These are phyloP conservation scores for Dryas alaskensis DNA, from an alignment of 306 rosid species.

Conservation along the genomic window DNA sequence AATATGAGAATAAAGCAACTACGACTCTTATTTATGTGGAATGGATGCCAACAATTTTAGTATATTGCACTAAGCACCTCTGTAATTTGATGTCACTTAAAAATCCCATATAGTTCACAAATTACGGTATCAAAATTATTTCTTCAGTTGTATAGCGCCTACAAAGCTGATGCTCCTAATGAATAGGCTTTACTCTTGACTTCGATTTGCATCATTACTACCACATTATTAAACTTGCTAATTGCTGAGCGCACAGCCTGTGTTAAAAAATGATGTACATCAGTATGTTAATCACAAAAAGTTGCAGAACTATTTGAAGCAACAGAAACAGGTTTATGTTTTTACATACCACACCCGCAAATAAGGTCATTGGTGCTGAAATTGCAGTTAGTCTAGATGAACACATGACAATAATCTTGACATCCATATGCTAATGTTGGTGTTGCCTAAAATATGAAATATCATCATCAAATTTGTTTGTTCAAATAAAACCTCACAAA, in stretches of 20 bases:
- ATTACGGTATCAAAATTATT: constrained; percentile 35
- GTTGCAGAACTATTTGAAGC: not conserved
- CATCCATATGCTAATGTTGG: constrained; percentile 53
- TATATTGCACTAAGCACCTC: no score
- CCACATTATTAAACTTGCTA: constrained; percentile 74
- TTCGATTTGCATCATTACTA: not conserved
- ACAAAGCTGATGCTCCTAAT: constrained; percentile 36
- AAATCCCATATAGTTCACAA: no score
- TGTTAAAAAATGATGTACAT: constrained; percentile 10
- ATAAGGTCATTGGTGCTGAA: constrained; percentile 86
- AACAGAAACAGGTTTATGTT: not conserved
- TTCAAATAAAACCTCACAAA: not conserved
- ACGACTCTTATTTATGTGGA: no score
- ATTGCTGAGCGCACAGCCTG: constrained; percentile 90
- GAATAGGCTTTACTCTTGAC: constrained; percentile 77
- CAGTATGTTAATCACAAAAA: not conserved
- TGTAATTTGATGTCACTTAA: no score
- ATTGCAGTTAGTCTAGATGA: constrained; percentile 81
- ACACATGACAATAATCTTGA: constrained; percentile 54
- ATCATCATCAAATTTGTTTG: constrained; percentile 15
- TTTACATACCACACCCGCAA: constrained; percentile 80
- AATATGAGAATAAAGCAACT: no score
- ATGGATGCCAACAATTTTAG: no score
- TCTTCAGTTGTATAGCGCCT: constrained; percentile 26
- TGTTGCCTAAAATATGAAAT: constrained; percentile 54